Evolutionary conservation across 805 yeast species (phyloP), one percentile per base, ranked within the genome.

Genomic region (Yamadazyma olivae): DNA sequence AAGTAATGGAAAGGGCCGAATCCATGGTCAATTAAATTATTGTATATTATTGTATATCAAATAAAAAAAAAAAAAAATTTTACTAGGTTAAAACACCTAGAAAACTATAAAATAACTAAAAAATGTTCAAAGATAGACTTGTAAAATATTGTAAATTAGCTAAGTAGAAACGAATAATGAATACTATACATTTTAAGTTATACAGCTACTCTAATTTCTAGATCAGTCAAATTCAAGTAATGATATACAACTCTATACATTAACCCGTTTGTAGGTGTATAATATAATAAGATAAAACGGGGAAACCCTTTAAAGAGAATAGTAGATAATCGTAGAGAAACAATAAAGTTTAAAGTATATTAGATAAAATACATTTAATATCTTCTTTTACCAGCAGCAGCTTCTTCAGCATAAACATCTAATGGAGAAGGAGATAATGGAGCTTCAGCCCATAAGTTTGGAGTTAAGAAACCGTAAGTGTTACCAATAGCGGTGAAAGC

Each of bases 391-490:
- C 76, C 61, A 51, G 74, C 77, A 61, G 78, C 67, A 63, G 86
- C 84, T 70, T 83, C 89, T 60, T 83, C 91, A 64, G 91, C 81
- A 81, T 83, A 90, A 65, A 83, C 80, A 66, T 93, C 99, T 72
- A 93, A 79, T 70, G 99, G 99, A 67, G 95, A 86, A 57, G 85
- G 77, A 64, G 80, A 79, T 67, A 90, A 80, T 51, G 86, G 79
- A 63, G 81, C 79, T 60, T 81, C 85, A 60, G 76, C 75, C 99
- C 99, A 93, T 75, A 93, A 81, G 95, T 90, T 85, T 69, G 99
- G 99, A 72, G 99, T 93, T 77, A 93, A 84, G 98, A 90, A 93
- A 78, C 95, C 96, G 88, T 93, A 93, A 59, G 99, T 88, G 95
- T 90, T 91, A 79, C 97, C 96, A 66, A 93, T 84, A 65, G 99